These are phyloP conservation scores for Pseudocercospora macadamiae DNA, from an alignment of 2,329 filamentous ascomycete species.

Conservation along the genomic window DNA sequence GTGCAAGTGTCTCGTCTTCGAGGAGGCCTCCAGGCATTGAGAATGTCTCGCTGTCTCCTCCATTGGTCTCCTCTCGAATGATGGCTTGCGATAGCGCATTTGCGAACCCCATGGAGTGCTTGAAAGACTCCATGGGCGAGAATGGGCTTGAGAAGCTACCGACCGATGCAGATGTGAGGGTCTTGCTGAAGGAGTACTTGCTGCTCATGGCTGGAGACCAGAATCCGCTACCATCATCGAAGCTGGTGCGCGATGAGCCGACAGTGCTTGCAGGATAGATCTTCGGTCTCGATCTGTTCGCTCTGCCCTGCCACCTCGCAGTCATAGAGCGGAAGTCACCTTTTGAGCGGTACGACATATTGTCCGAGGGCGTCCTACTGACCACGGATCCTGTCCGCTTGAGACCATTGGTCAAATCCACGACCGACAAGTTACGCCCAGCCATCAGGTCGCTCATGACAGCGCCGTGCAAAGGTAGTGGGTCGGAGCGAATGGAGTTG, in stretches of 20 bases:
- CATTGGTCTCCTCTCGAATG: constrained; percentile 78
- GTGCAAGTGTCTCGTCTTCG: constrained; percentile 89
- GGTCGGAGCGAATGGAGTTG: constrained; percentile 81
- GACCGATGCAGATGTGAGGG: constrained; percentile 87
- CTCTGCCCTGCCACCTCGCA: constrained; percentile 71
- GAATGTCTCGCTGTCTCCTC: constrained; percentile 42
- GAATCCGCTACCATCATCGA: constrained; percentile 86
- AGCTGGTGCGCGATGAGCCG: constrained; percentile 88
- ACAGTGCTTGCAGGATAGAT: constrained; percentile 77
- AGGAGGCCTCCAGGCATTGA: constrained; percentile 57
- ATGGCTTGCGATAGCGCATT: constrained; percentile 96
- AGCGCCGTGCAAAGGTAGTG: constrained; percentile 82
- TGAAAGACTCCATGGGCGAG: constrained; percentile 67
- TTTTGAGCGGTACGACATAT: constrained; percentile 66
- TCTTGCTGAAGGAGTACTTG: constrained; percentile 88
- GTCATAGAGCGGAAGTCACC: constrained; percentile 65
- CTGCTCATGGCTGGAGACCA: constrained; percentile 93
- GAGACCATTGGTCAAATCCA: constrained; percentile 50
- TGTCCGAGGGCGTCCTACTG: constrained; percentile 90
- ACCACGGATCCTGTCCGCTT: constrained; percentile 87
- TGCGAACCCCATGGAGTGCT: constrained; percentile 96
- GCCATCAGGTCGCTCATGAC: constrained; percentile 49
- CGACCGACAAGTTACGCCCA: constrained; percentile 65
- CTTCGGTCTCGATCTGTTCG: constrained; percentile 79
- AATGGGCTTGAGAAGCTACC: constrained; percentile 82